Base-by-base conservation (phyloP, 257 asterid genomes). In the Plantago ovata region DNA sequence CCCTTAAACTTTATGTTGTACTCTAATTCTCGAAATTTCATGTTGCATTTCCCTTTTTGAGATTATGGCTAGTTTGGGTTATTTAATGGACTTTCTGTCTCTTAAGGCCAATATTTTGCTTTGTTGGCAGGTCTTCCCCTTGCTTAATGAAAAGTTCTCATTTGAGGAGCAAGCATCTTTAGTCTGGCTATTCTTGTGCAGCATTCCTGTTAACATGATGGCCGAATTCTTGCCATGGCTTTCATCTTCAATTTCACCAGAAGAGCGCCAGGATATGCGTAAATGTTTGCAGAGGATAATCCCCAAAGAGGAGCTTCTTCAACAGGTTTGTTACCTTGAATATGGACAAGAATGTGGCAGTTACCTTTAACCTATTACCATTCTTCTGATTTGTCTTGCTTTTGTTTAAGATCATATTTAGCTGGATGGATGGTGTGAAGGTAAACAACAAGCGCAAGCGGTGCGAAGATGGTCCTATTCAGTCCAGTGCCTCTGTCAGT, bases 171-270 rank as follows among this genome's bases (percentile, higher is more conserved):
- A 92, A 72, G 95, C 95, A 56, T 83, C 96, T 66, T 74, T 92
- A 75, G 98, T 84, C 9, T 92, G 98, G 98, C 98, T 87, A 70
- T 92, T 92, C 68, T 75, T 92, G 72, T 92, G 98, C 78, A 92
- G 98, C 72, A 88, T 92, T 75, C 98, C 98, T 24, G 95, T 83
- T 49, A 85, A 87, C 79, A 88, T 92, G 98, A 85, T 92, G 96
- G 96, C 95, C 62, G 95, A 92, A 68, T 87, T 92, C 69, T 83
- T 92, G 74, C 98, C 98, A 16, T 92, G 98, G 98, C 98, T 92
- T 74, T 77, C 98, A 40, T 78, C 84, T 46, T 87, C 98, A 64
- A 75, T 87, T 67, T 88, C 94, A 20, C 55, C 83, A 28, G 98
- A 92, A 60, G 98, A 92, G 69, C 65, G 87, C 44, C 84, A 80